Evolutionary conservation across 2,329 filamentous ascomycete genomes (phyloP).

Genomic region (Ophiostoma tasmaniense): DNA sequence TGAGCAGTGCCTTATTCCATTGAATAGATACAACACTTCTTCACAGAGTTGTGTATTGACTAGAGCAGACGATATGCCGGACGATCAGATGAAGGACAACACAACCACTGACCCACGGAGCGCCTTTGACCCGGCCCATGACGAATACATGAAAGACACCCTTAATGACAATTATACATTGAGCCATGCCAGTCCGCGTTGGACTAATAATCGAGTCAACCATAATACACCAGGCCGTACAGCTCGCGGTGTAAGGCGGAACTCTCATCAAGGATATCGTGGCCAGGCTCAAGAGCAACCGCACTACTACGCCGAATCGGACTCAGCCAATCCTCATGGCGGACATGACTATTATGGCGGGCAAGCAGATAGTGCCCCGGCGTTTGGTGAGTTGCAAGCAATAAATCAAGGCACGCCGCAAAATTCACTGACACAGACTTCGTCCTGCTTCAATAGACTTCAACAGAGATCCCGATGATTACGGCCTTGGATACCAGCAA

Average conservation of each 20-base stretch:
- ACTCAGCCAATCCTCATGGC: not conserved
- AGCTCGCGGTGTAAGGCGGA: not conserved
- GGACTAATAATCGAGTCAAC: too few species aligned
- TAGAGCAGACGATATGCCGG: not conserved
- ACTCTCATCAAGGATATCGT: not conserved
- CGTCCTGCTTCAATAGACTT: not conserved
- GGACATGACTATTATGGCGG: not conserved
- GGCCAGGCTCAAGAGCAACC: not conserved
- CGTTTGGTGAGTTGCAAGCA: not conserved
- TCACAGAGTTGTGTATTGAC: not conserved
- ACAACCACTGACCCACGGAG: not conserved
- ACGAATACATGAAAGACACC: not conserved
- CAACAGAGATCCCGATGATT: too few species aligned
- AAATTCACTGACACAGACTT: not conserved
- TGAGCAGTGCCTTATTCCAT: not conserved
- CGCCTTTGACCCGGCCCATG: not conserved
- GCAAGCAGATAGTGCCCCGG: not conserved
- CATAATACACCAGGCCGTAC: too few species aligned
- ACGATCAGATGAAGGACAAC: not conserved
- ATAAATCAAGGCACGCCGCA: not conserved
- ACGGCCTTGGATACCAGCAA: not conserved
- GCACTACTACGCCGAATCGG: not conserved
- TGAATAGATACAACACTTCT: not conserved
- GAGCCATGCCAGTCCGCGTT: too few species aligned
- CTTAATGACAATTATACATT: not conserved